A percentile compares a stretch with the other conserved stretches of the same genome.
Conservation (phyloP, 2,329 filamentous ascomycete genomes). For the Cladosporium colombiae region DNA sequence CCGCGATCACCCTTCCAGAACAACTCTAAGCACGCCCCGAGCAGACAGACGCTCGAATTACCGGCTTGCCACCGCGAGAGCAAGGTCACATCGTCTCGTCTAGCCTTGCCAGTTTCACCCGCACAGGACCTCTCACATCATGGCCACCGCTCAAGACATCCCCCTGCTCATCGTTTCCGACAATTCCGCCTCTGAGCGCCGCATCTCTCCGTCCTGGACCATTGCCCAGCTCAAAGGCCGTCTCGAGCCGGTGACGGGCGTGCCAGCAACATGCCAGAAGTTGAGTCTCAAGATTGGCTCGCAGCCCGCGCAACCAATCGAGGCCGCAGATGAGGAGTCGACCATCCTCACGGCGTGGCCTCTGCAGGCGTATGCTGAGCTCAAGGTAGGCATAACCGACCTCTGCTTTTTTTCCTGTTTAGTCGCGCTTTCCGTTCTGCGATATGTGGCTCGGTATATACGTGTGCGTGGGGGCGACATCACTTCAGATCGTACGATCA, state of each 20-base stretch:
- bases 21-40: constrained; percentile 6
- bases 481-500: neutral
- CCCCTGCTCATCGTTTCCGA: constrained; percentile 74
- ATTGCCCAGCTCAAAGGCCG: constrained; percentile 81
- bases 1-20: constrained; percentile 9
- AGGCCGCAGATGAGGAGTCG: constrained; percentile 71
- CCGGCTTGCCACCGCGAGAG: constrained; percentile 2
- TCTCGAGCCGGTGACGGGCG: constrained; percentile 88
- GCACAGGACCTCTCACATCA: constrained; percentile 19
- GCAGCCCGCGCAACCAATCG: constrained; percentile 64
- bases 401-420: constrained; percentile 1
- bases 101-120: neutral
- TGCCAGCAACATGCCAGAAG: constrained; percentile 77
- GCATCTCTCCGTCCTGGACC: constrained; percentile 89
- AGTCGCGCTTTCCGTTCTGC: neutral
- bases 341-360: constrained; percentile 65
- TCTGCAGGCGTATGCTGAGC: constrained; percentile 73
- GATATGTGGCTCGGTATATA: neutral
- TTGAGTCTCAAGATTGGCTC: constrained; percentile 69
- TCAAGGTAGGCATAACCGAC: constrained; percentile 62
- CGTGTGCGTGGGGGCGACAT: neutral
- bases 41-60: neutral
- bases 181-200: constrained; percentile 79
- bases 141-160: constrained; percentile 61
- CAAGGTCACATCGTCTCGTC: neutral